Evolutionary conservation across 129 eudicot genomes (phyloP).

Genomic region (Pulicaria dysenterica): DNA sequence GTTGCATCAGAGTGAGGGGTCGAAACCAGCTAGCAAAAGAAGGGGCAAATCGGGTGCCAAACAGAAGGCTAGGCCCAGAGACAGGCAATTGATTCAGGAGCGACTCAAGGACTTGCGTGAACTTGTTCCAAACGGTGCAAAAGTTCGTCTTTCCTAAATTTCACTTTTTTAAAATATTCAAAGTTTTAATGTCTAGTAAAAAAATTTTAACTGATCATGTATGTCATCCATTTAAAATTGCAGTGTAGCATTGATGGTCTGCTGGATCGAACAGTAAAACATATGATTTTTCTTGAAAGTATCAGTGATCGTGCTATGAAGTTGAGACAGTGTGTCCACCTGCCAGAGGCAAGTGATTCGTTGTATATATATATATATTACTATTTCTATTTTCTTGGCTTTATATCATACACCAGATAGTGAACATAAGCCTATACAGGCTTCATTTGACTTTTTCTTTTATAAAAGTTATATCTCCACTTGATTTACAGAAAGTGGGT

Average conservation of each 20-base stretch:
- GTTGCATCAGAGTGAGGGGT: conserved; percentile 27
- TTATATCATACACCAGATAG: background rate
- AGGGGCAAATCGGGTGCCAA: conserved; percentile 45
- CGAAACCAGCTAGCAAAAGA: conserved; percentile 52
- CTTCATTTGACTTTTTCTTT: conserved; percentile 7
- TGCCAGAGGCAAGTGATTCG: conserved; percentile 51
- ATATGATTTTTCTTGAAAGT: conserved; percentile 65
- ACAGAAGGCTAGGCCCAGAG: conserved; percentile 75
- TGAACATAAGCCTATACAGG: conserved; percentile 1
- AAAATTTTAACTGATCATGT: conserved; percentile 6
- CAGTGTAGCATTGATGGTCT: conserved; percentile 99
- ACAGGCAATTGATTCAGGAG: conserved; percentile 91
- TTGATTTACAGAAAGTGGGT: conserved; percentile 46
- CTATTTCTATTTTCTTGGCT: background rate
- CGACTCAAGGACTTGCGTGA: conserved; percentile 83
- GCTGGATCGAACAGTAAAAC: conserved; percentile 67
- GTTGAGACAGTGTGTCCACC: conserved; percentile 48
- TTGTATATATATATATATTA: background rate
- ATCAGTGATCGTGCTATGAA: conserved; percentile 65
- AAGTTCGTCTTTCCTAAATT: conserved; percentile 42
- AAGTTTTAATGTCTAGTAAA: background rate
- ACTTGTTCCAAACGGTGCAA: conserved; percentile 74
- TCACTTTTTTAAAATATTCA: background rate
- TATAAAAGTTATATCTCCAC: background rate
- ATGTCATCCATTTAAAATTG: conserved; percentile 22